These are phyloP conservation scores for Geotrichum reessii DNA, from an alignment of 1,139 yeast species.

Conservation along the genomic window DNA sequence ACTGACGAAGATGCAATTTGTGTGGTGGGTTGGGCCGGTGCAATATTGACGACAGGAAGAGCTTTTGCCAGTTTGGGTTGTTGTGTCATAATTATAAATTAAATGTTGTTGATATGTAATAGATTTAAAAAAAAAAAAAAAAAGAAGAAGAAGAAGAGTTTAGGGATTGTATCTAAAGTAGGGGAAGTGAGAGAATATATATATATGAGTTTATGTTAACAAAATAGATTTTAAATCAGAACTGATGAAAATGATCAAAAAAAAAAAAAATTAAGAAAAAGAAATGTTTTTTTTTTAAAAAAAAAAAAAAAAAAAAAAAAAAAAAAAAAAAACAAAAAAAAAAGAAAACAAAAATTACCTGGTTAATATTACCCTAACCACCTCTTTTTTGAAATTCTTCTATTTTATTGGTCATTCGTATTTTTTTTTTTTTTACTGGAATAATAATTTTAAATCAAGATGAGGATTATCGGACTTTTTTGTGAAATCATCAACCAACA, in stretches of 20 bases:
- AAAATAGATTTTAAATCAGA: background rate
- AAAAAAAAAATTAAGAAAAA: background rate
- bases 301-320: background rate
- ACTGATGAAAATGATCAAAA: background rate
- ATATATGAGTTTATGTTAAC: background rate
- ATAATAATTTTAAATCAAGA: too few relatives aligned
- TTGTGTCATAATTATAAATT: background rate
- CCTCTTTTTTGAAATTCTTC: background rate
- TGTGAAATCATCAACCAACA: background rate
- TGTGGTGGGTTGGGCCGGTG: background rate
- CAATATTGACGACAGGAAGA: background rate
- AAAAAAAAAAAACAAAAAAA: background rate
- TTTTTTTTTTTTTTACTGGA: background rate
- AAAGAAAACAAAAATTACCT: too few relatives aligned
- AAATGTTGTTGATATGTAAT: background rate
- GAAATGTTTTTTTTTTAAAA: background rate
- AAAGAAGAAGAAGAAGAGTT: background rate
- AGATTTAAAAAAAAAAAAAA: background rate
- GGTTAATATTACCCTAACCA: background rate
- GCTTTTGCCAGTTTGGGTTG: background rate
- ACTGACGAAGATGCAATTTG: background rate
- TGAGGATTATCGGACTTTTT: background rate
- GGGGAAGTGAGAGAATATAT: background rate
- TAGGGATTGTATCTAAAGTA: background rate
- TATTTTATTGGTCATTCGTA: background rate